Evolutionary conservation across 768 basidiomycete species (phyloP).

Genomic region (Tubosaeta sp.): DNA sequence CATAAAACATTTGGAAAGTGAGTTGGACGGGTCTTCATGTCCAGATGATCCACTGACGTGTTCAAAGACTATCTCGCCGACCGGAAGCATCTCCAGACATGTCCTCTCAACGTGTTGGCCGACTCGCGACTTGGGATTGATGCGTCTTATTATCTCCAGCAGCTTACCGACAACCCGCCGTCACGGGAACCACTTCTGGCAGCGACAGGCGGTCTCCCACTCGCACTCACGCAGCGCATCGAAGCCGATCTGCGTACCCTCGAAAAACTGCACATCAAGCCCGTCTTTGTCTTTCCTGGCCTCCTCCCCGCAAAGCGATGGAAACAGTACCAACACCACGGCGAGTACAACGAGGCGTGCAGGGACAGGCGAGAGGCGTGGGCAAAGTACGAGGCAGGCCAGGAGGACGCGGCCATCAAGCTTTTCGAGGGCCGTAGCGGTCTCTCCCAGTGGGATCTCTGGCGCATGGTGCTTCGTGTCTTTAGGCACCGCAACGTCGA

Average conservation of each 20-base stretch:
- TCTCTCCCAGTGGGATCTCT: constrained; percentile 85
- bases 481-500: constrained; percentile 95
- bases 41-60: background rate
- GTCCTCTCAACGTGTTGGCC: constrained; percentile 73
- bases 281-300: constrained; percentile 97
- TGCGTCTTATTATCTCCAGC: constrained; percentile 83
- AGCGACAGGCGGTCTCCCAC: constrained; percentile 91
- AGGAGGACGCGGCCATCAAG: constrained; percentile 84
- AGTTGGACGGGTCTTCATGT: background rate
- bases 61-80: constrained; percentile 72
- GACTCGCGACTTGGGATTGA: constrained; percentile 97
- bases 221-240: constrained; percentile 82
- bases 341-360: constrained; percentile 61
- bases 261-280: constrained; percentile 91
- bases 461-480: constrained; percentile 87
- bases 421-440: constrained; percentile 74
- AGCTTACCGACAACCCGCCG: constrained; percentile 68
- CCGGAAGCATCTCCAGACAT: constrained; percentile 83
- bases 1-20: constrained; percentile 84
- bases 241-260: constrained; percentile 88
- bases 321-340: constrained; percentile 50
- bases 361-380: constrained; percentile 82
- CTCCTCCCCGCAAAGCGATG: constrained; percentile 71
- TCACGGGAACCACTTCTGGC: constrained; percentile 89
- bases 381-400: constrained; percentile 88